These are phyloP conservation scores for Parietichytrium sp. DNA, from an alignment of 108 stramenopile genomes.

Conservation along the genomic window DNA sequence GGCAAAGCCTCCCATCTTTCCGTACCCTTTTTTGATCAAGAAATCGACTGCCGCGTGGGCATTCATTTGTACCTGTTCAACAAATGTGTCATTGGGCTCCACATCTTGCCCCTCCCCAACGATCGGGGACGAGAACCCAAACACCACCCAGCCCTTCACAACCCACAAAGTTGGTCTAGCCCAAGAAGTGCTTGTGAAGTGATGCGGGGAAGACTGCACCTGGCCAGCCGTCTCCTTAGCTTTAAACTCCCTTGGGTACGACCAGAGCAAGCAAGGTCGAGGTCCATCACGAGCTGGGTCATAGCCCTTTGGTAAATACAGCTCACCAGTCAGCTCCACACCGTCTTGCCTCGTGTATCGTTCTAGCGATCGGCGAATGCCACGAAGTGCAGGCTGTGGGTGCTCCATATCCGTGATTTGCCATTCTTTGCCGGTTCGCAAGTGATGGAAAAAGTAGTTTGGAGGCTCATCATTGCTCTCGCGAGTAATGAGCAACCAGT, in stretches of 20 bases:
- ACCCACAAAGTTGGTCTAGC: conserved; percentile 60
- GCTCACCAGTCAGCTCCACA: conserved; percentile 56
- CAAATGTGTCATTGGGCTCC: conserved; percentile 60
- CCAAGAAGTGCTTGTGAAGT: conserved; percentile 56
- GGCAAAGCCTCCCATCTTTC: conserved; percentile 57
- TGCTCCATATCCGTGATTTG: conserved; percentile 56
- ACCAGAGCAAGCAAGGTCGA: conserved; percentile 59
- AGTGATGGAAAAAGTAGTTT: conserved; percentile 50
- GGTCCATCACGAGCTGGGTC: conserved; percentile 45
- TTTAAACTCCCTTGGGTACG: conserved; percentile 61
- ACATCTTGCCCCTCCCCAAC: conserved; percentile 57
- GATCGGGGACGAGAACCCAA: conserved; percentile 57
- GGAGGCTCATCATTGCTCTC: conserved; percentile 55
- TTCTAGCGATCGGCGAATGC: conserved; percentile 56
- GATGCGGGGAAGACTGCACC: conserved; percentile 52
- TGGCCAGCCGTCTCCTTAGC: conserved; percentile 56
- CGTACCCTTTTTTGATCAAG: conserved; percentile 51
- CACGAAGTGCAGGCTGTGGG: conserved; percentile 58
- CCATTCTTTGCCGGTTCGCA: conserved; percentile 44
- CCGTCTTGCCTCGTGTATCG: conserved; percentile 59
- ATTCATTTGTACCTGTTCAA: conserved; percentile 59
- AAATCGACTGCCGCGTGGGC: conserved; percentile 58
- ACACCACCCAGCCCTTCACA: conserved; percentile 56
- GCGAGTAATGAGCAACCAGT: conserved; percentile 55
- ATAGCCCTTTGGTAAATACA: conserved; percentile 58